Evolutionary conservation across 2,329 filamentous ascomycete genomes (phyloP), one percentile per base, ranked within the genome.

Genomic region (Aspergillus texensis): DNA sequence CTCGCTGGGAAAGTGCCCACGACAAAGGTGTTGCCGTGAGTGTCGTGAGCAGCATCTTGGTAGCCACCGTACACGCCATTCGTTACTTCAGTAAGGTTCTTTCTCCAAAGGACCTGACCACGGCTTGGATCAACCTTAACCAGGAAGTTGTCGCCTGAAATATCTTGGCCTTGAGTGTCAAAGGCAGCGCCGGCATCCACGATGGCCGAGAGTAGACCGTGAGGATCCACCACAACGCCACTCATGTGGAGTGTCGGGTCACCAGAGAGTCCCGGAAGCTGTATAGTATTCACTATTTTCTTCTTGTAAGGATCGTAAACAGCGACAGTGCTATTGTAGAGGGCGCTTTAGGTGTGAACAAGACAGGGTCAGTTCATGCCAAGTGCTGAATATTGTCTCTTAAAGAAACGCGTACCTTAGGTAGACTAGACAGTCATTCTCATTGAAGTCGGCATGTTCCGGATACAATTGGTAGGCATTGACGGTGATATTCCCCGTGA

Each of bases 141-240:
- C 8, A 57, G 24, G 3, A 57, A 57, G 39, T 57, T 57, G 1
- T 57, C 55, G 36, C 55, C 55, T 28, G 34, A 30, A 1, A 57
- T 57, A 30, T 57, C 36, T 11, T 57, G 36, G 8, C 55, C 55
- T n/a, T 39, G n/a, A n/a, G 55, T 57, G 6, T 57, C 55, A 21
- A 57, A 57, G 21, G 55, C 55, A 45, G 55, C 55, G 14, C 55
- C 55, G 11, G 55, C 55, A 34, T 57, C 55, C 11, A 57, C 55
- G 36, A 57, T 45, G n/a, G 45, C 36, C 1, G 55, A 57, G n/a
- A 57, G 55, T 19, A 28, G 34, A 6, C 55, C 55, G 9, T 57
- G 32, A 28, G 55, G 55, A n/a, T 57, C 55, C 12, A 57, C 55
- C 21, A 45, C 55, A 10, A 57, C 55, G 6, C 55, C 55, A 28